phyloP scores from a whole-genome alignment of 176 grass and related monocot genomes.

The Carex myosuroides region DNA sequence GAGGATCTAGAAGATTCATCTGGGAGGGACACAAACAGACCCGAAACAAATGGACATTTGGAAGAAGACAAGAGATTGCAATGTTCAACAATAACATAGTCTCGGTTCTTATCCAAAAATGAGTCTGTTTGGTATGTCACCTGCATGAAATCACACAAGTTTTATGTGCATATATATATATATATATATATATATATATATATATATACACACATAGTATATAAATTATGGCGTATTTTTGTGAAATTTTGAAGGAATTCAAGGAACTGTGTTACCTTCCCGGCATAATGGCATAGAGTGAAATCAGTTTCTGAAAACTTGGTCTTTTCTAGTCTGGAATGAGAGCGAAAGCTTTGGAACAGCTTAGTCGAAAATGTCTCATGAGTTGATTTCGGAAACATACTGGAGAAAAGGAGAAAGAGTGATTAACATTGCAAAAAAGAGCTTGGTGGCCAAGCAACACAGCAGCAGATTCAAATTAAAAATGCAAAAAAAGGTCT shows the following conservation, averaged over 20 bases:
- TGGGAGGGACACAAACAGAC: slow-evolving; percentile 66
- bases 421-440: background rate
- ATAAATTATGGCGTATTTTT: slow-evolving; percentile 3
- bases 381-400: slow-evolving; percentile 98
- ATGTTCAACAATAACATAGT: slow-evolving; percentile 96
- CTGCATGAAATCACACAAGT: slow-evolving; percentile 29
- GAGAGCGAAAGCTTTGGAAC: slow-evolving; percentile 73
- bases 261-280: slow-evolving; percentile 49
- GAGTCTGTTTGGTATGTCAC: slow-evolving; percentile 93
- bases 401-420: slow-evolving; percentile 41
- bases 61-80: slow-evolving; percentile 93
- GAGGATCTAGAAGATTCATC: slow-evolving; percentile 95
- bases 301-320: slow-evolving; percentile 99
- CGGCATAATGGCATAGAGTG: slow-evolving; percentile 85
- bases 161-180: background rate
- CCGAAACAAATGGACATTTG: slow-evolving; percentile 77
- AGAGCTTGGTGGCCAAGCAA: background rate
- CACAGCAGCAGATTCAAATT: background rate
- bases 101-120: slow-evolving; percentile 95
- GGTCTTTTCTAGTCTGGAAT: slow-evolving; percentile 85
- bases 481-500: slow-evolving; percentile 23
- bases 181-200: background rate
- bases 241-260: background rate
- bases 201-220: background rate
- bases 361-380: slow-evolving; percentile 86